Conservation (phyloP, 352 stramenopile genomes). For the Saprolegnia parasitica region DNA sequence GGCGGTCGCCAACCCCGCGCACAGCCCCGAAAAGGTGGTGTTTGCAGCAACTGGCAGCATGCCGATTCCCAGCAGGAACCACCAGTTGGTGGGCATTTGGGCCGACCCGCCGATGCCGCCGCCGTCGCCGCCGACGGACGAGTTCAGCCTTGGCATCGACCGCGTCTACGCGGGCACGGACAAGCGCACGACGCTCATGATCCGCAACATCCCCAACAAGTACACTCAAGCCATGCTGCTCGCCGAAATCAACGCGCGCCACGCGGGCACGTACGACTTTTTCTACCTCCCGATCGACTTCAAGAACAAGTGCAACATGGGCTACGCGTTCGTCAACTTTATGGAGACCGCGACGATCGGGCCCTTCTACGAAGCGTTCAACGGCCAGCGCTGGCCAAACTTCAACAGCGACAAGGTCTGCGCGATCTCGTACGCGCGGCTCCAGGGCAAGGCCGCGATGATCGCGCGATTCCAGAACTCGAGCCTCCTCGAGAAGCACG, state of each 20-base stretch:
- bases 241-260: constrained; percentile 92
- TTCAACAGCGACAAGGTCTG: constrained; percentile 99
- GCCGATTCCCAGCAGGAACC: not conserved
- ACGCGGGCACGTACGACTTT: constrained; percentile 95
- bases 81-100: not conserved
- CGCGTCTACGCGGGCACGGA: constrained; percentile 84
- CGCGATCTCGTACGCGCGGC: constrained; percentile 97
- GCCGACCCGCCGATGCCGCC: not conserved
- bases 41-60: not conserved
- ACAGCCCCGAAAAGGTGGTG: constrained; percentile 3
- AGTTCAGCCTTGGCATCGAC: constrained; percentile 75
- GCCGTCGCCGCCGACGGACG: constrained; percentile 39
- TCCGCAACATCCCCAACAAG: constrained; percentile 99
- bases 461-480: constrained; percentile 99
- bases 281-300: constrained; percentile 99
- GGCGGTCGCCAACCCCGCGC: constrained; percentile 19
- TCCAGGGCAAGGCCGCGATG: constrained; percentile 97
- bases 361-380: constrained; percentile 79
- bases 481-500: constrained; percentile 90
- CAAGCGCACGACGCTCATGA: constrained; percentile 97
- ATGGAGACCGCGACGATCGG: constrained; percentile 81
- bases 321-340: constrained; percentile 99
- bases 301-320: constrained; percentile 99
- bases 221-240: constrained; percentile 99
- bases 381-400: constrained; percentile 92